Evolutionary conservation across 1,284 basidiomycete genomes (phyloP).

Genomic region (Rhodotorula sp.): DNA sequence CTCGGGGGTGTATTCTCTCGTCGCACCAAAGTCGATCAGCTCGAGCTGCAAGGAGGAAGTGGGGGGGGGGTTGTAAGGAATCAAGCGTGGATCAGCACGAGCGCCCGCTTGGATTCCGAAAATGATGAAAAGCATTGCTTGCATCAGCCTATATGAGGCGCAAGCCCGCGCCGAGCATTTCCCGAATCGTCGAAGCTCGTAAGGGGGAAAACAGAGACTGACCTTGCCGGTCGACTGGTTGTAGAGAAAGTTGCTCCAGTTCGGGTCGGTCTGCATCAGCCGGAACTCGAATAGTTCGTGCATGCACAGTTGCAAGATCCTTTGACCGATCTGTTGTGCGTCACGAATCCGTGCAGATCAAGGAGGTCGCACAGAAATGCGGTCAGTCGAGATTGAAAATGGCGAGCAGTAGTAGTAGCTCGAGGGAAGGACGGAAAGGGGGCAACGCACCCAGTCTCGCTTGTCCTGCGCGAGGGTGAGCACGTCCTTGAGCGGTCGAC

Average conservation of each 20-base stretch:
- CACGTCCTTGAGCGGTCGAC: constrained; percentile 70
- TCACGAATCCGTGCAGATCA: not conserved
- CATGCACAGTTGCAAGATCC: constrained; percentile 81
- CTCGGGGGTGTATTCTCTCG: constrained; percentile 74
- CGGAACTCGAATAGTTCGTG: constrained; percentile 87
- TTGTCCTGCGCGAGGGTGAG: constrained; percentile 63
- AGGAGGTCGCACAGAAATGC: not conserved
- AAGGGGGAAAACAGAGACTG: not conserved
- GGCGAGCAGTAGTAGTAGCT: too few relatives aligned
- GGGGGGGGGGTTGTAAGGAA: not conserved
- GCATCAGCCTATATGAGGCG: too few relatives aligned
- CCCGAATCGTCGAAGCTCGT: not conserved
- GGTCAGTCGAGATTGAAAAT: not conserved
- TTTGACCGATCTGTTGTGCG: constrained; percentile 71
- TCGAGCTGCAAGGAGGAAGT: constrained; percentile 65
- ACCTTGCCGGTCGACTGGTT: constrained; percentile 62
- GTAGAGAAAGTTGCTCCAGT: constrained; percentile 97
- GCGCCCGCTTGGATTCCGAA: not conserved
- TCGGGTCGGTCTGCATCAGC: constrained; percentile 97
- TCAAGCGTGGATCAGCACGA: not conserved
- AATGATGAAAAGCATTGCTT: too few relatives aligned
- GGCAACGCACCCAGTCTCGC: constrained; percentile 65
- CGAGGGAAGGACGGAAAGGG: too few relatives aligned
- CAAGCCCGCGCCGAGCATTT: too few relatives aligned
- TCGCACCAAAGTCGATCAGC: constrained; percentile 95